phyloP scores from a whole-genome alignment of 2,329 filamentous ascomycete genomes.

The Cercospora sesami region DNA sequence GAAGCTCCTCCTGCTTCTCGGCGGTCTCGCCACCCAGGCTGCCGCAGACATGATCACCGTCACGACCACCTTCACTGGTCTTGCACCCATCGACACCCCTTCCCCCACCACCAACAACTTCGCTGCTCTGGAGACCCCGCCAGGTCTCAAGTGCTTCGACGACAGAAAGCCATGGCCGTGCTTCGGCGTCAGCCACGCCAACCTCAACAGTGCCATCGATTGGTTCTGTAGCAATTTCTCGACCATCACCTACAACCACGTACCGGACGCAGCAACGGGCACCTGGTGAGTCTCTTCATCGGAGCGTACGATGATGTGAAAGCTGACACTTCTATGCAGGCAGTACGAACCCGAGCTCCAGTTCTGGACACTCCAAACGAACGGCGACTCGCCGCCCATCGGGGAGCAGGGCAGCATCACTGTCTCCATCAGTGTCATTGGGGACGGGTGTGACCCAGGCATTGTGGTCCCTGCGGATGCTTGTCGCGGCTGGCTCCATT shows the following conservation, averaged over 20 bases:
- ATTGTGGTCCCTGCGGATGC: not conserved
- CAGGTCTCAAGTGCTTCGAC: slow-evolving; percentile 15
- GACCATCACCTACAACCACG: not conserved
- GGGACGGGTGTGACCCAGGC: not conserved
- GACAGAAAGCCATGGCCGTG: slow-evolving; percentile 11
- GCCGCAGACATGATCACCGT: not conserved
- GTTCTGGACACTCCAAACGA: not conserved
- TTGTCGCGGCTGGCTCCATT: slow-evolving; percentile 9
- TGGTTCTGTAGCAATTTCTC: slow-evolving; percentile 16
- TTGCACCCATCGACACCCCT: not conserved
- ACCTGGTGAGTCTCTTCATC: slow-evolving; percentile 4
- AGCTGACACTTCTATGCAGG: not conserved
- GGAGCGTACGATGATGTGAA: not conserved
- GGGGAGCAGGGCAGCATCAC: slow-evolving; percentile 2
- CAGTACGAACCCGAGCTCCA: not conserved
- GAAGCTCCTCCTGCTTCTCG: not conserved
- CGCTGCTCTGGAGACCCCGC: not conserved
- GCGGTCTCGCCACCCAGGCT: not conserved
- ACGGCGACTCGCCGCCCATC: not conserved
- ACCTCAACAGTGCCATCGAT: slow-evolving; percentile 2
- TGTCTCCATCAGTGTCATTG: slow-evolving; percentile 8
- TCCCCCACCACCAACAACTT: not conserved
- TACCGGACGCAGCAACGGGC: not conserved
- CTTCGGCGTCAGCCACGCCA: slow-evolving; percentile 11
- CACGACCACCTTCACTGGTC: not conserved